Percentiles rank a stretch among this genome's conserved stretches.
These are phyloP conservation scores for Funneliformis geosporum DNA, from an alignment of 192 early-diverging fungal species.

Conservation along the genomic window DNA sequence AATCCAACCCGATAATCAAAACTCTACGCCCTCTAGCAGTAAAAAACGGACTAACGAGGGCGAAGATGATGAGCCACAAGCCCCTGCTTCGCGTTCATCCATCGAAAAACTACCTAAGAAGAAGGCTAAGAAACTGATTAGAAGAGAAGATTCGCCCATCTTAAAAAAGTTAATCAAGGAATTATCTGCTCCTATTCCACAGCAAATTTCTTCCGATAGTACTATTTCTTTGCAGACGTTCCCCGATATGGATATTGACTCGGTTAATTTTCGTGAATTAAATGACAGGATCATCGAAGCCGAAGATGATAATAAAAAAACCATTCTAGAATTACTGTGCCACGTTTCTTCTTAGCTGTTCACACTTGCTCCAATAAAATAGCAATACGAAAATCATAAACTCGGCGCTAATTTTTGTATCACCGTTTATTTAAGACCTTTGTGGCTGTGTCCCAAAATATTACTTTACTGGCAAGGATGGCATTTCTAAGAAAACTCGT, in stretches of 20 bases:
- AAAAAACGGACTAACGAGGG: background rate
- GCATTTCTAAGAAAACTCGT: conserved; percentile 15
- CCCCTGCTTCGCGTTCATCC: background rate
- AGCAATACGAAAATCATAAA: too few species aligned
- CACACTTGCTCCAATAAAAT: too few species aligned
- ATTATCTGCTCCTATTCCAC: background rate
- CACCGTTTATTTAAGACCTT: too few species aligned
- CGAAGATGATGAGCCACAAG: too few species aligned
- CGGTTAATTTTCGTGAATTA: conserved; percentile 8
- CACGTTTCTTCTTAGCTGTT: too few species aligned
- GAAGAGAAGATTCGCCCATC: background rate
- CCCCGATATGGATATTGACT: background rate
- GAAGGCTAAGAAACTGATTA: background rate
- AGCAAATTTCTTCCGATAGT: background rate
- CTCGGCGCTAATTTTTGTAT: too few species aligned
- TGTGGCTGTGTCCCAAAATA: too few species aligned
- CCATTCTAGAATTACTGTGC: background rate
- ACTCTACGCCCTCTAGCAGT: background rate
- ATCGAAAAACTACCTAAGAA: background rate
- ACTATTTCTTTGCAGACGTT: background rate
- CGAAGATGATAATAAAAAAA: background rate
- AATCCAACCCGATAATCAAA: too few species aligned
- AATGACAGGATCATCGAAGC: background rate
- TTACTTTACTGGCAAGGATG: background rate
- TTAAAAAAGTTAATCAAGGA: background rate